These are phyloP conservation scores for Nakazawaea wyomingensis DNA, from an alignment of 805 yeast species.

Conservation along the genomic window DNA sequence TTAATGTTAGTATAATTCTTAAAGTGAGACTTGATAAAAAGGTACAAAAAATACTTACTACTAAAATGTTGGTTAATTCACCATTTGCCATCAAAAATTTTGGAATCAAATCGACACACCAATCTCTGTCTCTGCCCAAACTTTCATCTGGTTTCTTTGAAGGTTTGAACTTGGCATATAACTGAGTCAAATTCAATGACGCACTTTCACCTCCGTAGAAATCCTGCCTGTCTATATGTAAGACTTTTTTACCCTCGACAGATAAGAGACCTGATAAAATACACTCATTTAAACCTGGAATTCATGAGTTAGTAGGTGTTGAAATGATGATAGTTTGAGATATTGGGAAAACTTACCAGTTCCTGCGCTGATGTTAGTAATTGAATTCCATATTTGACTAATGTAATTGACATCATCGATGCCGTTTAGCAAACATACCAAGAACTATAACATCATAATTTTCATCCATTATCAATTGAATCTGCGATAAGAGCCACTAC, in stretches of 20 bases:
- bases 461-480: slow-evolving; percentile 65
- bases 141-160: slow-evolving; percentile 61
- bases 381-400: neutral
- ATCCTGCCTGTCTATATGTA: slow-evolving; percentile 94
- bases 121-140: slow-evolving; percentile 90
- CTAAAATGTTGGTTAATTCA: slow-evolving; percentile 90
- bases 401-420: too few relatives aligned
- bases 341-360: slow-evolving; percentile 21
- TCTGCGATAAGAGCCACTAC: too few relatives aligned
- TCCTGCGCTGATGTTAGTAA: slow-evolving; percentile 17
- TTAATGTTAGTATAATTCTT: neutral
- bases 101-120: slow-evolving; percentile 97
- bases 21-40: neutral
- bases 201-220: slow-evolving; percentile 95
- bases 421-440: slow-evolving; percentile 58
- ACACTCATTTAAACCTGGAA: slow-evolving; percentile 89
- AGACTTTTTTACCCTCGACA: slow-evolving; percentile 96
- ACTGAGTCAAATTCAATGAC: slow-evolving; percentile 65
- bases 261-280: slow-evolving; percentile 88
- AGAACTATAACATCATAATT: slow-evolving; percentile 94
- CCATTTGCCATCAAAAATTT: slow-evolving; percentile 97
- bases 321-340: neutral
- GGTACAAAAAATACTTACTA: slow-evolving; percentile 20
- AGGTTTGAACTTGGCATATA: slow-evolving; percentile 85
- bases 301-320: neutral